Evolutionary conservation across 495 filamentous ascomycete genomes (phyloP), one percentile per base, ranked within the genome.

Genomic region (Elaphomyces granulatus): DNA sequence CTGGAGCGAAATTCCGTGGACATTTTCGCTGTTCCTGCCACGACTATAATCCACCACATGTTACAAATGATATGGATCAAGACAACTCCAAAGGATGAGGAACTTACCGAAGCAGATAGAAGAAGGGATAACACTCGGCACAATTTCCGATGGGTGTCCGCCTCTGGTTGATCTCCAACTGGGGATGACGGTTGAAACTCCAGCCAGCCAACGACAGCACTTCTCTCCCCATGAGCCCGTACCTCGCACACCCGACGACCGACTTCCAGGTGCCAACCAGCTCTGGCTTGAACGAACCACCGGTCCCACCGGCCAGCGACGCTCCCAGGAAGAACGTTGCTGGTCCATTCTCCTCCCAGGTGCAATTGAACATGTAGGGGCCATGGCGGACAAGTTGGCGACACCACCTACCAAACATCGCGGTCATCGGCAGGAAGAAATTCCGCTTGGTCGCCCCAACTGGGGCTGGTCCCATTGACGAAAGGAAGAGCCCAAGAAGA

Each of bases 321-420:
- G 23, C 23, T 6, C 23, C 23, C 6, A 28, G 23, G 12, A 28
- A 28, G 12, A 28, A 28, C 12, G 6, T 6, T 6, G 6, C 23
- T 28, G 23, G 23, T 12, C 23, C 23, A 12, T 28, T 28, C 12
- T 6, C 12, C 23, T 28, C 12, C 23, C 23, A 28, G 23, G 23
- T 28, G 12, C 12, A 28, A 12, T 28, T 28, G 12, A 12, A 28
- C 23, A 28, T 28, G 23, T 6, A 28, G 23, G 12, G 6, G 23
- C 14, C 28, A 6, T 21, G 8, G 30, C 21, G 14, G 9, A 4
- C 14, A 44, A 47, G 41, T 19, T 36, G 39, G 8, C 1, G 6
- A 18, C 45, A 47, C 45, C 40, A 47, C 15, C 21, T 19, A 16
- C 45, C 45, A 40, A 30, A 47, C 15, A 47, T 30, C 12, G 45